Percentiles rank a stretch among this genome's conserved stretches.
phyloP scores from a whole-genome alignment of 352 stramenopile species.

The Peronospora belbahrii region DNA sequence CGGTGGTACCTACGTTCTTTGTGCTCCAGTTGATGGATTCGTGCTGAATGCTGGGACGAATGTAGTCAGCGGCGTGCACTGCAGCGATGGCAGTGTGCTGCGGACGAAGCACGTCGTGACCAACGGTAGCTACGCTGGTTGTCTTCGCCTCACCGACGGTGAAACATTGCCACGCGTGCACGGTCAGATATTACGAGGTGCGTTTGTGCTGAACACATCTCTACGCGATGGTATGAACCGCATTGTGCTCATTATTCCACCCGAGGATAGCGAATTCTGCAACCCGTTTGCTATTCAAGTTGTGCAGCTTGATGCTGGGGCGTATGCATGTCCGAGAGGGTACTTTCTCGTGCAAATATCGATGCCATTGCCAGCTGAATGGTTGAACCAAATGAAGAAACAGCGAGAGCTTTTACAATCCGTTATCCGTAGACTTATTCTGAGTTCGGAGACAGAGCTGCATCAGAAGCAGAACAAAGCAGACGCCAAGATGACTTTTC shows the following conservation, averaged over 20 bases:
- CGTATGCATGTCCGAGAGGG: slow-evolving; percentile 52
- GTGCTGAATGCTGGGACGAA: slow-evolving; percentile 33
- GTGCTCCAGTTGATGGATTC: slow-evolving; percentile 51
- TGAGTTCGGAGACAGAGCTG: slow-evolving; percentile 16
- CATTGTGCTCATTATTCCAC: slow-evolving; percentile 61
- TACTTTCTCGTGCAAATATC: slow-evolving; percentile 61
- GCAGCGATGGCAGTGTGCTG: slow-evolving; percentile 34
- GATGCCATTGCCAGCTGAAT: slow-evolving; percentile 39
- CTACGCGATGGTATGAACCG: slow-evolving; percentile 38
- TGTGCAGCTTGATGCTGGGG: slow-evolving; percentile 60
- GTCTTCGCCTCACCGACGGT: slow-evolving; percentile 11
- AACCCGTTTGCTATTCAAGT: slow-evolving; percentile 66
- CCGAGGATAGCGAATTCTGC: slow-evolving; percentile 36
- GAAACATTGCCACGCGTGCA: slow-evolving; percentile 8
- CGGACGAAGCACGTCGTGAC: slow-evolving; percentile 45
- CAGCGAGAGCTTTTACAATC: slow-evolving; percentile 32
- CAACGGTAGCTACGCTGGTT: slow-evolving; percentile 45
- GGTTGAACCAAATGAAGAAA: slow-evolving; percentile 27
- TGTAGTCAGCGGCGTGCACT: slow-evolving; percentile 32
- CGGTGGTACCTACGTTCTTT: slow-evolving; percentile 79
- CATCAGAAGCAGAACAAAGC: slow-evolving; percentile 6
- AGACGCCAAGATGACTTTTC: neutral
- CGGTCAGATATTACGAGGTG: slow-evolving; percentile 42
- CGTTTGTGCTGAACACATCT: slow-evolving; percentile 44
- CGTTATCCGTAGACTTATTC: slow-evolving; percentile 27